phyloP scores from a whole-genome alignment of 257 asterid species.

The Solanum etuberosum region DNA sequence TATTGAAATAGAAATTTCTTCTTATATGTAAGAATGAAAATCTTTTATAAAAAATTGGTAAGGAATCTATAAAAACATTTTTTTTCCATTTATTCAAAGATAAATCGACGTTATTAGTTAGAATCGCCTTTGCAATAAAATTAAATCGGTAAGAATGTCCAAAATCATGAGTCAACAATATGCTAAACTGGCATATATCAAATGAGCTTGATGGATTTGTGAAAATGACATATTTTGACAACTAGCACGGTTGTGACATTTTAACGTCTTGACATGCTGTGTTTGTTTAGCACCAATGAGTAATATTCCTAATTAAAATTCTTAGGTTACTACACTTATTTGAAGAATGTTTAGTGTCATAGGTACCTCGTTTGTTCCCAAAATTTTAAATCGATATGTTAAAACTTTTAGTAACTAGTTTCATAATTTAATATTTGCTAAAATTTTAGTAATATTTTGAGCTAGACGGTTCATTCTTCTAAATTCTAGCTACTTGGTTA shows the following conservation, averaged over 20 bases:
- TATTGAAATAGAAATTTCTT: background rate
- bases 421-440: background rate
- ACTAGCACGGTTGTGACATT: background rate
- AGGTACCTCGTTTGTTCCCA: background rate
- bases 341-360: background rate
- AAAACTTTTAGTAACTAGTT: background rate
- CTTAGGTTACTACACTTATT: background rate
- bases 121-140: background rate
- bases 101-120: background rate
- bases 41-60: background rate
- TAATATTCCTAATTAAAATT: background rate
- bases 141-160: background rate
- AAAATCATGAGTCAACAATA: background rate
- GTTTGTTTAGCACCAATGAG: background rate
- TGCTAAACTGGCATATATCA: background rate
- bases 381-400: background rate
- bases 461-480: background rate
- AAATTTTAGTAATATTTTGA: background rate
- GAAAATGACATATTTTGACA: background rate
- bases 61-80: too few species aligned
- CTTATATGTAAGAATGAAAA: background rate
- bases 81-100: background rate
- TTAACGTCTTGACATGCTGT: background rate
- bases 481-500: too few species aligned
- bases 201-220: background rate